Conservation (phyloP, 2,329 filamentous ascomycete genomes). For the Xylaria sp. region DNA sequence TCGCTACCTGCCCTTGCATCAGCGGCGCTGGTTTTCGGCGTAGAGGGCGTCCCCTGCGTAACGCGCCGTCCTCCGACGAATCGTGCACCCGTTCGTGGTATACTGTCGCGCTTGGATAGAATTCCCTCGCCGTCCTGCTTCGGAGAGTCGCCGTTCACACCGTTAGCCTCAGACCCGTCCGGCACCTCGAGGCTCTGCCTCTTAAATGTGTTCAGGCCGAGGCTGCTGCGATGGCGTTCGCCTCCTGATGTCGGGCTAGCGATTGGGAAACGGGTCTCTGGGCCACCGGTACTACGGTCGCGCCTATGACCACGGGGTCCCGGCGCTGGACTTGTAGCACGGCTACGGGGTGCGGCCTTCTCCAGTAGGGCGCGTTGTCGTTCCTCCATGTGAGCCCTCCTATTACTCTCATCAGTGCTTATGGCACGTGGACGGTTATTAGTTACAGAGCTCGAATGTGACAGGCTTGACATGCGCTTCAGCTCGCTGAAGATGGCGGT, state of each 20-base stretch:
- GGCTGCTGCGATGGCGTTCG: conserved; percentile 63
- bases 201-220: conserved; percentile 59
- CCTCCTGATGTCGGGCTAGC: conserved; percentile 69
- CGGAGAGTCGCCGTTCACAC: conserved; percentile 57
- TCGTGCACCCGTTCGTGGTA: conserved; percentile 64
- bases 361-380: conserved; percentile 84
- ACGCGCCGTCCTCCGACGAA: conserved; percentile 65
- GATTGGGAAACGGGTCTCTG: conserved; percentile 87
- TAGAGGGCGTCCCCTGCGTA: conserved; percentile 50
- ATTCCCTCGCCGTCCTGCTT: conserved; percentile 69
- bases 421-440: conserved; percentile 81
- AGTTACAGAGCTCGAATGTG: conserved; percentile 68
- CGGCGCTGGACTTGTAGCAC: conserved; percentile 78
- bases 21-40: conserved; percentile 41
- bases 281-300: conserved; percentile 79
- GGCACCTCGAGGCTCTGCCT: conserved; percentile 86
- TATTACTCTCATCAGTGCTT: conserved; percentile 95
- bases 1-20: conserved; percentile 42
- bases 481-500: conserved; percentile 95
- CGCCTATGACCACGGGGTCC: conserved; percentile 74
- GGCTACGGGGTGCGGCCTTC: conserved; percentile 71
- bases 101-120: conserved; percentile 67
- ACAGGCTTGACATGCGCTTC: conserved; percentile 84
- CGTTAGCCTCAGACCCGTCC: conserved; percentile 60
- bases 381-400: conserved; percentile 93